Evolutionary conservation across 768 basidiomycete species (phyloP).

Genomic region (Lentinula detonsa): DNA sequence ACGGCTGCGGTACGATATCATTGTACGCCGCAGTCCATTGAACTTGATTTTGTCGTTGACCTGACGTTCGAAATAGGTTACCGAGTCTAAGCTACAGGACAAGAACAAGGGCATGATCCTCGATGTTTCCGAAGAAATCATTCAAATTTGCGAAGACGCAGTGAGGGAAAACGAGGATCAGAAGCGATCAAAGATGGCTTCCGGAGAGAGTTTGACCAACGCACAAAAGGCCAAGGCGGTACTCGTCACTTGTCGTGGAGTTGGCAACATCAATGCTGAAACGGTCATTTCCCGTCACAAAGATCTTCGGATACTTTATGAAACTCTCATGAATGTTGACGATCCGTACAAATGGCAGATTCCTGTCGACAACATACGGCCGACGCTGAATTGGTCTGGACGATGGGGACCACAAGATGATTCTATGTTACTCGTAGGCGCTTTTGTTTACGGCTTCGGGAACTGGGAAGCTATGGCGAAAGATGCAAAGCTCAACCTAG

Average conservation of each 20-base stretch:
- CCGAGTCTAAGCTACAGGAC: conserved; percentile 83
- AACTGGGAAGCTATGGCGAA: conserved; percentile 96
- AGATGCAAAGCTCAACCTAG: conserved; percentile 75
- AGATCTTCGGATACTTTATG: conserved; percentile 84
- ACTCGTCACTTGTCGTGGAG: conserved; percentile 82
- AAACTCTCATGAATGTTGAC: conserved; percentile 65
- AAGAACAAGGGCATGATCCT: conserved; percentile 93
- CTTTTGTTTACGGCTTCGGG: conserved; percentile 90
- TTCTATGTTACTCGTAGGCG: conserved; percentile 90
- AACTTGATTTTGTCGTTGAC: neutral
- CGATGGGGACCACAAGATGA: conserved; percentile 93
- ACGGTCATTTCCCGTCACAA: conserved; percentile 87
- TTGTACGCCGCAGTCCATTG: conserved; percentile 52
- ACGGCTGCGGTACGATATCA: conserved; percentile 86
- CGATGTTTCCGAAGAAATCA: conserved; percentile 89
- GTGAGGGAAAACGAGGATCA: conserved; percentile 81
- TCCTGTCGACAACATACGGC: conserved; percentile 89
- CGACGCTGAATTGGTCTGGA: conserved; percentile 94
- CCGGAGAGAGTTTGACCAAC: conserved; percentile 85
- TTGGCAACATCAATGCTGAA: conserved; percentile 95
- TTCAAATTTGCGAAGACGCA: conserved; percentile 76
- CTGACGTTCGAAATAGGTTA: conserved; percentile 45
- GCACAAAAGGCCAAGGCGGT: conserved; percentile 98
- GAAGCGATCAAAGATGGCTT: conserved; percentile 67
- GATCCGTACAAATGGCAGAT: conserved; percentile 81